Conservation (phyloP, 805 yeast genomes). For the Yarrowia divulgata region DNA sequence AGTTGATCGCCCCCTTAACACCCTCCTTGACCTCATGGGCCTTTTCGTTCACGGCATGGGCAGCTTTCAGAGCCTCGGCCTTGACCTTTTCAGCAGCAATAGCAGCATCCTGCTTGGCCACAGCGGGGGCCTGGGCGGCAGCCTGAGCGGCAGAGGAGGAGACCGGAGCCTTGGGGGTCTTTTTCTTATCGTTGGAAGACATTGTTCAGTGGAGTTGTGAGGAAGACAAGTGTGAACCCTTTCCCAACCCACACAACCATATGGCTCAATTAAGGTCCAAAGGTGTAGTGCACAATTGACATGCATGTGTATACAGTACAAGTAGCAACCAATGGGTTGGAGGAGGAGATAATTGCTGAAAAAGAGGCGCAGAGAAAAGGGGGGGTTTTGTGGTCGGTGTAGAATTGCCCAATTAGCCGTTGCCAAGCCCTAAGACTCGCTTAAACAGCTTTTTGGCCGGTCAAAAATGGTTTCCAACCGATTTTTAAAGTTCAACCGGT, state of each 20-base stretch:
- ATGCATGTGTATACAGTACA: not conserved
- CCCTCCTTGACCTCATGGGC: not conserved
- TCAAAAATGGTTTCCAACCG: too few species aligned
- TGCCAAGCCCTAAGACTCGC: too few species aligned
- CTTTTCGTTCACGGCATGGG: not conserved
- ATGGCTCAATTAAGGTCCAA: not conserved
- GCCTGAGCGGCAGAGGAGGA: constrained; percentile 7
- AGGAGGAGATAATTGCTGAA: not conserved
- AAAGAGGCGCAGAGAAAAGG: too few species aligned
- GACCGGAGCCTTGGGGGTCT: not conserved
- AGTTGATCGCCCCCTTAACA: not conserved
- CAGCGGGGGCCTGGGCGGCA: constrained; percentile 3
- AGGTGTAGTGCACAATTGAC: not conserved
- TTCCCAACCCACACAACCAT: too few species aligned
- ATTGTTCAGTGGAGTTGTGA: not conserved
- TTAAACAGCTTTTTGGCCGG: too few species aligned
- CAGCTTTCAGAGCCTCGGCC: not conserved
- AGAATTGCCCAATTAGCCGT: too few species aligned
- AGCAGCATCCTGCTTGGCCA: constrained; percentile 2
- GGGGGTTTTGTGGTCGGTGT: not conserved
- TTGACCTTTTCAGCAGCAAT: constrained; percentile 8
- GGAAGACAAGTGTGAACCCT: not conserved
- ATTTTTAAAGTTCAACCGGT: constrained; percentile 16
- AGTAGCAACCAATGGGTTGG: constrained; percentile 2
- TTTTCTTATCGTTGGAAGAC: constrained; percentile 30